These are phyloP conservation scores for Lipomyces orientalis DNA, from an alignment of 805 yeast genomes.

Conservation along the genomic window DNA sequence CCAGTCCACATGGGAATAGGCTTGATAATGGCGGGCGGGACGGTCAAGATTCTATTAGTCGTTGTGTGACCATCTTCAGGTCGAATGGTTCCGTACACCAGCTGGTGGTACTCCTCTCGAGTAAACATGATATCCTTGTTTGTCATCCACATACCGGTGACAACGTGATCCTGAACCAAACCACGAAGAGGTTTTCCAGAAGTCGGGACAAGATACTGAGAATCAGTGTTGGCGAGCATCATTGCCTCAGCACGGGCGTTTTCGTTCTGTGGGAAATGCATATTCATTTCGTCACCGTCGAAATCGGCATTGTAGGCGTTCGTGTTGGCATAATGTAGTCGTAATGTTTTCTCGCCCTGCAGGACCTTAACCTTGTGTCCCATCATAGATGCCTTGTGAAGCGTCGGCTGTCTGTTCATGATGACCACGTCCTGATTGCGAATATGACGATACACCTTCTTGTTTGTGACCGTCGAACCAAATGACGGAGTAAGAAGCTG, in stretches of 20 bases:
- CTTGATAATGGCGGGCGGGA: constrained; percentile 87
- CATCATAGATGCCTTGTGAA: constrained; percentile 99
- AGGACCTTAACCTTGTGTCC: constrained; percentile 96
- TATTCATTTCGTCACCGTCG: constrained; percentile 99
- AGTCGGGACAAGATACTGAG: constrained; percentile 97
- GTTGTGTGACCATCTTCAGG: constrained; percentile 97
- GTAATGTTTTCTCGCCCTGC: constrained; percentile 95
- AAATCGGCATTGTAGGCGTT: constrained; percentile 99
- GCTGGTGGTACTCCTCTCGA: constrained; percentile 90
- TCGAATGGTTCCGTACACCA: constrained; percentile 89
- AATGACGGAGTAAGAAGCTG: constrained; percentile 82
- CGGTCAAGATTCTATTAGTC: constrained; percentile 64
- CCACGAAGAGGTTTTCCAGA: constrained; percentile 99
- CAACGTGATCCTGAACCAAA: constrained; percentile 96
- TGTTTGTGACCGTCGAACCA: constrained; percentile 58
- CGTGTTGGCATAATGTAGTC: constrained; percentile 97
- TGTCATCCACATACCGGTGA: constrained; percentile 99
- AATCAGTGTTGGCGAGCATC: constrained; percentile 93
- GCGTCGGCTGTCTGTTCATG: constrained; percentile 99
- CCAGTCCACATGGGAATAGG: constrained; percentile 98
- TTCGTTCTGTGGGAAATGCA: constrained; percentile 99
- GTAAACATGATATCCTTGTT: constrained; percentile 90
- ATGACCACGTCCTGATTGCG: constrained; percentile 92
- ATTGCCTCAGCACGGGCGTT: constrained; percentile 96
- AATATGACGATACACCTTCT: constrained; percentile 93